Conservation (phyloP, 805 yeast genomes). For the Pichia cephalocereana region DNA sequence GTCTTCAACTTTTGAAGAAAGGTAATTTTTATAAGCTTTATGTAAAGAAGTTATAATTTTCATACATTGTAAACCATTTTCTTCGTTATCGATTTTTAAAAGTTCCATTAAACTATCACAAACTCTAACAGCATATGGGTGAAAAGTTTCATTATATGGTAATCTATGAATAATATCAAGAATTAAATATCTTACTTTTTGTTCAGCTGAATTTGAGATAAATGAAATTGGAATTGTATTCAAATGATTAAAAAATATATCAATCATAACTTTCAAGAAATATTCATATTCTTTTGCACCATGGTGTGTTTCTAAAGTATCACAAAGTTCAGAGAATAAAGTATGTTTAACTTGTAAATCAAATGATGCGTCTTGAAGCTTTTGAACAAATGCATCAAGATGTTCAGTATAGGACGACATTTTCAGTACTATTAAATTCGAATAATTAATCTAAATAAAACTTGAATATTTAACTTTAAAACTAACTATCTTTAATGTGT, state of each 20-base stretch:
- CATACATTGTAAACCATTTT: slow-evolving; percentile 87
- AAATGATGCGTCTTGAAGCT: slow-evolving; percentile 44
- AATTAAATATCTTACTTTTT: slow-evolving; percentile 66
- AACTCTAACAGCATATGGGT: slow-evolving; percentile 55
- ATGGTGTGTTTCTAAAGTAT: slow-evolving; percentile 75
- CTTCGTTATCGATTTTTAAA: slow-evolving; percentile 79
- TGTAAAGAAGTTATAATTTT: slow-evolving; percentile 79
- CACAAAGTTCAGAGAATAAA: slow-evolving; percentile 72
- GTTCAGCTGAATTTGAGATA: slow-evolving; percentile 54
- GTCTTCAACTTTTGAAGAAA: slow-evolving; percentile 64
- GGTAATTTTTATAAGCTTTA: slow-evolving; percentile 64
- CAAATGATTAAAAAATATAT: slow-evolving; percentile 56
- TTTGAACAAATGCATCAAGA: slow-evolving; percentile 57
- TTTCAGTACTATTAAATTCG: background rate
- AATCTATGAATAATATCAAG: slow-evolving; percentile 75
- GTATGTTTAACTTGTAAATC: slow-evolving; percentile 58
- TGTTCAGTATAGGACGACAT: slow-evolving; percentile 37
- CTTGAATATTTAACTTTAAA: no score
- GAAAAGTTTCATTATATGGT: slow-evolving; percentile 73
- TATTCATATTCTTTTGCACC: slow-evolving; percentile 75
- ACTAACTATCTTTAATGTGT: no score
- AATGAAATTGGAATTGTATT: slow-evolving; percentile 68
- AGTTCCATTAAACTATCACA: slow-evolving; percentile 50
- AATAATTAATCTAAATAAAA: no score
- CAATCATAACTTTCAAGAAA: slow-evolving; percentile 61